Conservation (phyloP, 177 flowering plant genomes). For the Vitis hybrid region DNA sequence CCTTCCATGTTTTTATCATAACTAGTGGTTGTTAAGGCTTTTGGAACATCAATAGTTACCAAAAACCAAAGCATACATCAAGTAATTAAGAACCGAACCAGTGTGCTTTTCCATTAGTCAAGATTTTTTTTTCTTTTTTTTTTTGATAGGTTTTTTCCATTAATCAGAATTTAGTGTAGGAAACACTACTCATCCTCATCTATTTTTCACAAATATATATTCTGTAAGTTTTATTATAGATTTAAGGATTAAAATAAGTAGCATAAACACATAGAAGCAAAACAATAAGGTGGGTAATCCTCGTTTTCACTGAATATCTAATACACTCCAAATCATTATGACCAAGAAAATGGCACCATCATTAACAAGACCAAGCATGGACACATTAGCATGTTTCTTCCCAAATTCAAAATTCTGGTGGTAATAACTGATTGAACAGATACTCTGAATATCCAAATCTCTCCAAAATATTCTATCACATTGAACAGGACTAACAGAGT, state of each 20-base stretch:
- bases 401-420: background rate
- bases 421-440: background rate
- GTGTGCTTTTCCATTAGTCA: background rate
- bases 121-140: too few relatives aligned
- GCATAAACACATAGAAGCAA: background rate
- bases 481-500: background rate
- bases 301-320: background rate
- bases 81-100: background rate
- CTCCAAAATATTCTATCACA: background rate
- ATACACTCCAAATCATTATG: background rate
- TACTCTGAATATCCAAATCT: too few relatives aligned
- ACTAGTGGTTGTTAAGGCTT: background rate
- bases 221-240: background rate
- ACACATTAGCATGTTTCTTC: background rate
- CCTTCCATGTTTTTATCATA: background rate
- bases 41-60: background rate
- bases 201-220: background rate
- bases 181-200: background rate
- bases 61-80: background rate
- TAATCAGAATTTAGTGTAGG: background rate
- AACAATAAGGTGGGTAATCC: background rate
- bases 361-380: background rate
- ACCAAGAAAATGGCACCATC: background rate
- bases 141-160: background rate
- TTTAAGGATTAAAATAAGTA: background rate